These are phyloP conservation scores for Xylaria sp. DNA, from an alignment of 2,329 filamentous ascomycete genomes.

Conservation along the genomic window DNA sequence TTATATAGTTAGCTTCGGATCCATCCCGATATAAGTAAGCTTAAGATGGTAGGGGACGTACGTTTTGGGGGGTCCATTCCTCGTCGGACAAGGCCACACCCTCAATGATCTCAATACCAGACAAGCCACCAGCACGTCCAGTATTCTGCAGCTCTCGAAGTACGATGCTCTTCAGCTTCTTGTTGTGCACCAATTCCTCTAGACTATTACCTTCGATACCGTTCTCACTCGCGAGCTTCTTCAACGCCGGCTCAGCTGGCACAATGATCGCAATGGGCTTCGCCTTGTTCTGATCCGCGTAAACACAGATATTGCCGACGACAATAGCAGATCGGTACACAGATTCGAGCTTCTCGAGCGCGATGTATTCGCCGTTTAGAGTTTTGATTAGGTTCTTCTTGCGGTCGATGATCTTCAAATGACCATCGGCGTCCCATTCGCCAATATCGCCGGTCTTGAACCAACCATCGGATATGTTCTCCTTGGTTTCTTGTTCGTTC, in stretches of 20 bases:
- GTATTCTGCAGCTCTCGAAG: slow-evolving; percentile 71
- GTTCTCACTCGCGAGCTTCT: slow-evolving; percentile 59
- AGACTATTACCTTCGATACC: slow-evolving; percentile 67
- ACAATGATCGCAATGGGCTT: slow-evolving; percentile 68
- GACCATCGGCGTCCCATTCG: slow-evolving; percentile 77
- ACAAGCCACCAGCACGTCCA: slow-evolving; percentile 70
- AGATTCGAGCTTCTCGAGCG: slow-evolving; percentile 75
- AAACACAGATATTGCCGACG: slow-evolving; percentile 67
- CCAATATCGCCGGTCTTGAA: slow-evolving; percentile 90
- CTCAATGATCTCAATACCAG: slow-evolving; percentile 75
- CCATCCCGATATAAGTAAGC: neutral
- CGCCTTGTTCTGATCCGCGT: slow-evolving; percentile 61
- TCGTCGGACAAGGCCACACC: slow-evolving; percentile 77
- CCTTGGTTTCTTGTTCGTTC: slow-evolving; percentile 79
- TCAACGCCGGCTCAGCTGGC: slow-evolving; percentile 64
- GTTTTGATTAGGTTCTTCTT: slow-evolving; percentile 93
- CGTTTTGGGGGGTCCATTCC: slow-evolving; percentile 80
- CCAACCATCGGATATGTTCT: slow-evolving; percentile 80
- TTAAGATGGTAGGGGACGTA: slow-evolving; percentile 54
- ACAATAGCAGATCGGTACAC: slow-evolving; percentile 62
- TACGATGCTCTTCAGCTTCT: slow-evolving; percentile 71
- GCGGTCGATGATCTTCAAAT: slow-evolving; percentile 81
- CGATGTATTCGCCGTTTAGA: slow-evolving; percentile 83
- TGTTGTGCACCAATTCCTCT: slow-evolving; percentile 74
- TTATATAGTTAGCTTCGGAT: slow-evolving; percentile 44